Evolutionary conservation across 176 grass and related monocot genomes (phyloP).

Genomic region (Hordeum vulgare): DNA sequence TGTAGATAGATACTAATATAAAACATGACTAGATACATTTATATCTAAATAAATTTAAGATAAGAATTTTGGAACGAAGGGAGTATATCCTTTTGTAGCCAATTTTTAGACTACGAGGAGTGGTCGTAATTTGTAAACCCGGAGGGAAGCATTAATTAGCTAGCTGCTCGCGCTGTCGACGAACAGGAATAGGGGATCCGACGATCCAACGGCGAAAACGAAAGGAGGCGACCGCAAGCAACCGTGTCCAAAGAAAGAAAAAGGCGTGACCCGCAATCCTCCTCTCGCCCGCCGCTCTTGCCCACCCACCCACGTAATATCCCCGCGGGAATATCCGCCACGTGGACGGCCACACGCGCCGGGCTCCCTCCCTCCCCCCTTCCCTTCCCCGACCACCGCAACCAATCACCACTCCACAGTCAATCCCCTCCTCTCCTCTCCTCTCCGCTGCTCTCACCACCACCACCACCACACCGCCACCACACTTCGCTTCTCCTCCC

Average conservation of each 20-base stretch:
- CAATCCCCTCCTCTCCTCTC: constrained; percentile 3
- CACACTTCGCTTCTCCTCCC: constrained; percentile 19
- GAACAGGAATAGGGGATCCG: background rate
- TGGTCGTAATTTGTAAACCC: too few relatives aligned
- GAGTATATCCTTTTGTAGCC: too few relatives aligned
- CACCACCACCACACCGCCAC: background rate
- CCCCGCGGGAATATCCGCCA: constrained; percentile 50
- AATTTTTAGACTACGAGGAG: too few relatives aligned
- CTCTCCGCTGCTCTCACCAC: background rate
- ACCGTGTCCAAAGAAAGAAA: constrained; percentile 4
- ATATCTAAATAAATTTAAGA: too few relatives aligned
- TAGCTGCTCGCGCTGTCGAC: background rate
- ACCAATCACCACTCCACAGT: constrained; percentile 42
- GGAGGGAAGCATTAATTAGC: background rate
- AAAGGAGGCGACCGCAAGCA: background rate
- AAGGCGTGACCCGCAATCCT: constrained; percentile 50
- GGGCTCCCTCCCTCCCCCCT: background rate
- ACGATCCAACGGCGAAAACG: constrained; percentile 2
- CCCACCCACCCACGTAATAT: constrained; percentile 30
- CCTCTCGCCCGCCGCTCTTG: background rate
- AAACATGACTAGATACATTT: too few relatives aligned
- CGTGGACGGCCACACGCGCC: constrained; percentile 54
- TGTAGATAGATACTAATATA: too few relatives aligned
- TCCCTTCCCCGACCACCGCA: constrained; percentile 14
- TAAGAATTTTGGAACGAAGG: too few relatives aligned